Conservation (phyloP, 768 basidiomycete genomes). For the Clitopilus passeckerianus region DNA sequence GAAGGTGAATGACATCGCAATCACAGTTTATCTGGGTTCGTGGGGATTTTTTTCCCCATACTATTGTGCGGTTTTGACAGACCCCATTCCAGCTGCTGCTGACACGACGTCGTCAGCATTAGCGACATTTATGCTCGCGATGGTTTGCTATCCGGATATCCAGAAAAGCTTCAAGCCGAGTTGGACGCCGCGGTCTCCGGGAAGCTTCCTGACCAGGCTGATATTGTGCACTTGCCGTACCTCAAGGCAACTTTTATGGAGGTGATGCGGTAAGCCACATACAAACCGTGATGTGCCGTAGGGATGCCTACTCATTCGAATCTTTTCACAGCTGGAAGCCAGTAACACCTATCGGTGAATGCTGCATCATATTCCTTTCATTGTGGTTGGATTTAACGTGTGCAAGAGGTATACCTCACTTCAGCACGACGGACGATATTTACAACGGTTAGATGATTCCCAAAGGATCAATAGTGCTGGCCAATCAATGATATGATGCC, state of each 20-base stretch:
- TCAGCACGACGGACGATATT: neutral
- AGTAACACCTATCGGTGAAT: neutral
- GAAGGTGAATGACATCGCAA: neutral
- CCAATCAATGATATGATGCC: neutral
- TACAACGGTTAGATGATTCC: neutral
- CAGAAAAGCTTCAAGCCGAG: neutral
- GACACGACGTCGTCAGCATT: neutral
- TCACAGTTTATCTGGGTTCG: neutral
- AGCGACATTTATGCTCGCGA: neutral
- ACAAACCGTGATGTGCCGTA: neutral
- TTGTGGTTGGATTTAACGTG: neutral
- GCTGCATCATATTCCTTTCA: neutral
- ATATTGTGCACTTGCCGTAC: neutral
- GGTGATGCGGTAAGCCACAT: neutral
- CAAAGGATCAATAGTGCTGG: neutral
- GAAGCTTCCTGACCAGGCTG: neutral
- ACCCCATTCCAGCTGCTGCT: slow-evolving; percentile 4
- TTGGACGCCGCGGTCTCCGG: neutral
- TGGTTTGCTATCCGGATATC: neutral
- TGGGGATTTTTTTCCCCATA: neutral
- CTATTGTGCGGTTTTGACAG: neutral
- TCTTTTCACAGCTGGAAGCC: neutral
- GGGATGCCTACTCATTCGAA: neutral
- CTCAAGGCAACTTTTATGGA: neutral
- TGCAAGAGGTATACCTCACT: neutral